Conservation (phyloP, 768 basidiomycete species). For the Asterophora parasitica region DNA sequence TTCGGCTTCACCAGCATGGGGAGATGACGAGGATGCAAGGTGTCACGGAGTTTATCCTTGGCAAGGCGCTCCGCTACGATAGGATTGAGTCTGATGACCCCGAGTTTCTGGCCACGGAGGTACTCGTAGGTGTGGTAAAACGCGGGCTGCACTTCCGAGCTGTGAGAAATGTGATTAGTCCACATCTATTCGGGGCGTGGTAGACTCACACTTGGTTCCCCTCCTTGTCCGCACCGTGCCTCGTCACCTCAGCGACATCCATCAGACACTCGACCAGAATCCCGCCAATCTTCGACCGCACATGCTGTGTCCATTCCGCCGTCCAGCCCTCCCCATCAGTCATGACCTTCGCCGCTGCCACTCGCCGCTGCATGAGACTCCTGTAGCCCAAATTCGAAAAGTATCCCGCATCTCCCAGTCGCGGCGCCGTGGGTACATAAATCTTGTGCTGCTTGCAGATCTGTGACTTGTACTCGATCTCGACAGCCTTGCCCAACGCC, state of each 20-base stretch:
- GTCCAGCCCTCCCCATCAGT: conserved; percentile 68
- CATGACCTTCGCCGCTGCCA: conserved; percentile 61
- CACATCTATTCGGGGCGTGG: background rate
- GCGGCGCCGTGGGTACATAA: conserved; percentile 32
- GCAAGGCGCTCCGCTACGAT: conserved; percentile 73
- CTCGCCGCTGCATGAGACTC: conserved; percentile 56
- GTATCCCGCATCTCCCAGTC: conserved; percentile 33
- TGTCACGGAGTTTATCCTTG: conserved; percentile 61
- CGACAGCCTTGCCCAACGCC: conserved; percentile 76
- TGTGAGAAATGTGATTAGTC: conserved; percentile 23
- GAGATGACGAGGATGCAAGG: conserved; percentile 88
- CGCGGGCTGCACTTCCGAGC: conserved; percentile 79
- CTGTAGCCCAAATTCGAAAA: conserved; percentile 60
- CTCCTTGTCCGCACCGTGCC: conserved; percentile 53
- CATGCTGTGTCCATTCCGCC: conserved; percentile 76
- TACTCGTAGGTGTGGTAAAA: conserved; percentile 93
- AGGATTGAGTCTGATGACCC: conserved; percentile 83
- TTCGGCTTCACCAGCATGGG: conserved; percentile 93
- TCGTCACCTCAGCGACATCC: conserved; percentile 73
- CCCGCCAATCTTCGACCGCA: conserved; percentile 75
- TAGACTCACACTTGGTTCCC: conserved; percentile 54
- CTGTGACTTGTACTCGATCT: conserved; percentile 86
- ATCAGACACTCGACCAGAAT: conserved; percentile 81
- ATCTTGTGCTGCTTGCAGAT: conserved; percentile 67
- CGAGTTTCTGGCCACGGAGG: conserved; percentile 89